These are phyloP conservation scores for Iris macrosiphon DNA, from an alignment of 106 monocot genomes.

Conservation along the genomic window DNA sequence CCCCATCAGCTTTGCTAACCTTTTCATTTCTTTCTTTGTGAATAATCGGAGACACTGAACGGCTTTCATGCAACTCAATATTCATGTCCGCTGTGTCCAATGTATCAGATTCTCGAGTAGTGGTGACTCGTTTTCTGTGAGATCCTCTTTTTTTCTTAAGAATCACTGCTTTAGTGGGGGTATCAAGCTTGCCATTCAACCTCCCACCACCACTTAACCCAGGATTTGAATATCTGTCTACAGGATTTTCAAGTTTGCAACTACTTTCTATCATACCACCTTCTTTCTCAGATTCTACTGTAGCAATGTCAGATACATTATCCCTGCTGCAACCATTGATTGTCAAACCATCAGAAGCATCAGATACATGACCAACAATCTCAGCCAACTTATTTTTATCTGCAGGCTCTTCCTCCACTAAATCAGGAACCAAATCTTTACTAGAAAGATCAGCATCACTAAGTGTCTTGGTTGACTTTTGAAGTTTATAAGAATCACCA, in stretches of 20 bases:
- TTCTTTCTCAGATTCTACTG: constrained; percentile 9
- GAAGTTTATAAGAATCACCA: constrained; percentile 16
- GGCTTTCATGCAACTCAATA: constrained; percentile 9
- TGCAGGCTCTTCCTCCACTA: constrained; percentile 7
- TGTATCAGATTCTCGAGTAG: constrained; percentile 4
- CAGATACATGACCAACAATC: not conserved
- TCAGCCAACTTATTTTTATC: constrained; percentile 1
- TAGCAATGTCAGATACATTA: constrained; percentile 5
- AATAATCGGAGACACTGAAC: constrained; percentile 17
- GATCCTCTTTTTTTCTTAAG: constrained; percentile 48
- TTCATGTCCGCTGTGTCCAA: constrained; percentile 23
- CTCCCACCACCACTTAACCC: constrained; percentile 1
- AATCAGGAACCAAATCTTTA: constrained; percentile 11
- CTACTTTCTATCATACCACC: constrained; percentile 7
- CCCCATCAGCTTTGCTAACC: constrained; percentile 58
- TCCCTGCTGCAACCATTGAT: constrained; percentile 6
- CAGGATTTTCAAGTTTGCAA: constrained; percentile 19
- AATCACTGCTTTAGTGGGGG: constrained; percentile 10
- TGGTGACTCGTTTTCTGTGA: constrained; percentile 32
- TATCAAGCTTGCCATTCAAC: constrained; percentile 23
- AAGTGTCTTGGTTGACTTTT: constrained; percentile 10
- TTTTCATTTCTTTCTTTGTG: constrained; percentile 21
- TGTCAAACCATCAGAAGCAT: constrained; percentile 2
- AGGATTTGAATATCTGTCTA: constrained; percentile 4
- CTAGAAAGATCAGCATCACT: constrained; percentile 4